Conservation (phyloP, 306 rosid species). For the Vigna reflexopilosa region DNA sequence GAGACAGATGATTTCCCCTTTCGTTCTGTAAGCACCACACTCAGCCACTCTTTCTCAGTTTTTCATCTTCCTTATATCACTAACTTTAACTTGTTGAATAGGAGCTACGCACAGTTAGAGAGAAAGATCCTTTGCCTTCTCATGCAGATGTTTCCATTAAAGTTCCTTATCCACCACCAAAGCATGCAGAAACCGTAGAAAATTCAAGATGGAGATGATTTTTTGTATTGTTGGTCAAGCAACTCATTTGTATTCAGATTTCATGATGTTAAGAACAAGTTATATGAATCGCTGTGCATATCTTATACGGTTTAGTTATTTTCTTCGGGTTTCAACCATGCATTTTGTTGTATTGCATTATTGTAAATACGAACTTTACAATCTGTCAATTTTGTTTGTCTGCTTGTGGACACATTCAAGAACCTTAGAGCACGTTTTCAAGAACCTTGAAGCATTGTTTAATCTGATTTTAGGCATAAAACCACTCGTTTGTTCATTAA, state of each 20-base stretch:
- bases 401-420: slow-evolving; percentile 5
- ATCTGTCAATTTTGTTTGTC: slow-evolving; percentile 36
- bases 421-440: not conserved
- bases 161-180: slow-evolving; percentile 48
- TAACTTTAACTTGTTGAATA: slow-evolving; percentile 43
- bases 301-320: slow-evolving; percentile 32
- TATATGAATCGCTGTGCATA: slow-evolving; percentile 52
- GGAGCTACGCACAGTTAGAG: slow-evolving; percentile 77
- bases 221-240: slow-evolving; percentile 34
- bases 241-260: slow-evolving; percentile 45
- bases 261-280: slow-evolving; percentile 41
- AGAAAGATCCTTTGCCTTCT: slow-evolving; percentile 55
- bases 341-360: slow-evolving; percentile 41
- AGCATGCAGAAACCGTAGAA: slow-evolving; percentile 49
- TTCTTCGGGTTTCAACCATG: slow-evolving; percentile 14
- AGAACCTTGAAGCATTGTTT: too few species aligned
- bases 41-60: not conserved
- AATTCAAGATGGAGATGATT: slow-evolving; percentile 62
- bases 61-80: slow-evolving; percentile 20
- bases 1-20: slow-evolving; percentile 96
- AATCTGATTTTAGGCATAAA: too few species aligned
- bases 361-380: slow-evolving; percentile 54
- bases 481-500: not conserved
- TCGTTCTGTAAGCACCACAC: slow-evolving; percentile 69
- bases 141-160: slow-evolving; percentile 48